Base-by-base conservation (phyloP, 306 rosid species). In the Cicer bijugum region DNA sequence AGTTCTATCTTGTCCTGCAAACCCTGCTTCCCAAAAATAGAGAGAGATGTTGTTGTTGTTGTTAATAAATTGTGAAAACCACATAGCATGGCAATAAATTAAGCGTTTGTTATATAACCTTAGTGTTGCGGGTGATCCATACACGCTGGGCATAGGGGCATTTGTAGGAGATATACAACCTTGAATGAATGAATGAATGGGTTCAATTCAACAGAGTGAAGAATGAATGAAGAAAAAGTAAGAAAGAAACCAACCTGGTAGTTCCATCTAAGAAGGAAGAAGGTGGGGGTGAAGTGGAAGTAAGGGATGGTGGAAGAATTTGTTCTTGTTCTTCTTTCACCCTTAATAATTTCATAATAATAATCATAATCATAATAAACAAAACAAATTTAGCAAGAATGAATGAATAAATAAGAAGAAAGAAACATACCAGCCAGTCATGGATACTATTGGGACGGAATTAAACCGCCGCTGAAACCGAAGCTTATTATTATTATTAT, bases 131-230 rank as follows among this genome's bases (percentile, higher is more conserved):
- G 17, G 94, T 59, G 85, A 90, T 90, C 98, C 96, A 92, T 60
- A 70, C 92, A 38, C 96, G 92, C 80, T 92, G 96, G 6, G 96
- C 98, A 79, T 84, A 90, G 17, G 98, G 98, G 86, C 98, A 92
- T 4, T 45, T 57, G 72, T 92, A 90, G 52, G 94, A 83, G 80
- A 92, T 84, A 82, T 87, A 92, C 87, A 92, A 81, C 91, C 97
- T 92, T 78, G 80, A 80, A 44, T 28, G 35, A 28, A 28, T 28
- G 33, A 37, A 67, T 14, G 59, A 58, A 44, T 35, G 15, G 47
- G 40, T 71, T 38, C 62, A 14, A 44, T 37, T 44, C 35, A 44
- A 82, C 77, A 78, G 58, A 80, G 64, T 58, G 44, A 63, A 40
- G 16, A n/a, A 63, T 28, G 55, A 48, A 48, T 11, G 14, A 43